phyloP scores from a whole-genome alignment of 2,329 filamentous ascomycete genomes.

The Chaetomium globosum region DNA sequence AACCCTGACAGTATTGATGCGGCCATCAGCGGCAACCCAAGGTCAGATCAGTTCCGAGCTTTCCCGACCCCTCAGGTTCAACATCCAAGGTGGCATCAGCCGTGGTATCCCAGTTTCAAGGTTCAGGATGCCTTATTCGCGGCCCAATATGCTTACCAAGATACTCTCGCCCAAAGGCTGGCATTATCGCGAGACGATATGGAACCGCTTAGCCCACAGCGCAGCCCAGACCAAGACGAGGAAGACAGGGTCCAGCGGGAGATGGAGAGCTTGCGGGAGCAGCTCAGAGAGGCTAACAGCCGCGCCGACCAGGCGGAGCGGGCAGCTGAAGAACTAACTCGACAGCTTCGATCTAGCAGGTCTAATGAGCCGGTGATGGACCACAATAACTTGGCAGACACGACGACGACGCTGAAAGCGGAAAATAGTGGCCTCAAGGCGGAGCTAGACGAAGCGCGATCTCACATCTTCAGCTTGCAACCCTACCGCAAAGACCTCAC shows the following conservation, averaged over 20 bases:
- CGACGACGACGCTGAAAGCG: constrained; percentile 33
- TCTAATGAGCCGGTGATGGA: constrained; percentile 36
- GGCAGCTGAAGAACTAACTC: constrained; percentile 35
- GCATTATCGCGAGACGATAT: constrained; percentile 18
- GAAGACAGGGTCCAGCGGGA: constrained; percentile 14
- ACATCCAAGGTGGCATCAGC: not conserved
- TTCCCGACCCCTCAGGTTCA: not conserved
- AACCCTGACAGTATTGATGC: not conserved
- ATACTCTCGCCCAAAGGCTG: not conserved
- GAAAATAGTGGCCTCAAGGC: constrained; percentile 41
- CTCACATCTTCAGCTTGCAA: constrained; percentile 48
- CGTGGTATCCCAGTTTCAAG: not conserved
- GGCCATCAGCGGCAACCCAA: not conserved
- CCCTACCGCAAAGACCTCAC: constrained; percentile 47
- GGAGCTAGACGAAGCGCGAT: constrained; percentile 43
- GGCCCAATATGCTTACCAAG: constrained; percentile 11
- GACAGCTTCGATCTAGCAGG: constrained; percentile 33
- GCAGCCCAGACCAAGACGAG: constrained; percentile 5
- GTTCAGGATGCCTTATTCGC: not conserved
- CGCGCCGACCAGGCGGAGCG: constrained; percentile 36
- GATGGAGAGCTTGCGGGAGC: constrained; percentile 15
- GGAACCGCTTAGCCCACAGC: constrained; percentile 4
- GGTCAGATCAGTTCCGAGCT: constrained; percentile 7
- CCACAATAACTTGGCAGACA: constrained; percentile 32
- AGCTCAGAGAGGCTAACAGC: constrained; percentile 23